Evolutionary conservation across 2,329 filamentous ascomycete species (phyloP).

Genomic region (Penicillium aurantiogriseum): DNA sequence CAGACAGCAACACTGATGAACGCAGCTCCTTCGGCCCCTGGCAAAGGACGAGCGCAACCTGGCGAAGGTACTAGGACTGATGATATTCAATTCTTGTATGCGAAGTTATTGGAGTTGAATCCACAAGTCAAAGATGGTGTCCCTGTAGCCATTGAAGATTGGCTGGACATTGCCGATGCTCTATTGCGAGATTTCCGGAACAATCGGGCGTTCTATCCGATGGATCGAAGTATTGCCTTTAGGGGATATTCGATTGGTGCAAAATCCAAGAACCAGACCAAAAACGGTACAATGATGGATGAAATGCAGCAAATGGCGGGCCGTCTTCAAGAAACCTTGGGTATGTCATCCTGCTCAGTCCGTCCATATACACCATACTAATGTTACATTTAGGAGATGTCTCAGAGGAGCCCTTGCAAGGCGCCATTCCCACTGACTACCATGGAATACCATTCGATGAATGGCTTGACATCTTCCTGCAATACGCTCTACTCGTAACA

Average conservation of each 20-base stretch:
- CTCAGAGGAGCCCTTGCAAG: conserved; percentile 28
- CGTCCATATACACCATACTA: conserved; percentile 7
- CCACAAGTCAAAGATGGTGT: conserved; percentile 51
- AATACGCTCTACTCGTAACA: conserved; percentile 77
- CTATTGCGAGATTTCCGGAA: conserved; percentile 61
- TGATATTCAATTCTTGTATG: conserved; percentile 46
- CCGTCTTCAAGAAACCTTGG: conserved; percentile 44
- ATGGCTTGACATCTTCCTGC: conserved; percentile 88
- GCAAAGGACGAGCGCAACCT: conserved; percentile 24
- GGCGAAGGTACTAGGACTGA: conserved; percentile 40
- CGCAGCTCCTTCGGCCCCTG: conserved; percentile 11
- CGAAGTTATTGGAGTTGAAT: conserved; percentile 49
- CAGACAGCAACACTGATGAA: conserved; percentile 16
- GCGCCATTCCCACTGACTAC: conserved; percentile 56
- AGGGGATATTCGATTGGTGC: conserved; percentile 48
- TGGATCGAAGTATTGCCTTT: conserved; percentile 52
- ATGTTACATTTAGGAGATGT: conserved; percentile 21
- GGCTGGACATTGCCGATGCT: conserved; percentile 58
- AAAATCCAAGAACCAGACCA: conserved; percentile 38
- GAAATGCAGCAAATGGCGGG: conserved; percentile 46
- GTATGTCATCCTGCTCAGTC: conserved; percentile 21
- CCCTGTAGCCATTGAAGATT: conserved; percentile 52
- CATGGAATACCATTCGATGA: conserved; percentile 76
- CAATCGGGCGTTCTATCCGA: conserved; percentile 59
- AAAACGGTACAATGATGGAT: conserved; percentile 40